phyloP scores from a whole-genome alignment of 257 asterid genomes.

The Scutellaria minor region DNA sequence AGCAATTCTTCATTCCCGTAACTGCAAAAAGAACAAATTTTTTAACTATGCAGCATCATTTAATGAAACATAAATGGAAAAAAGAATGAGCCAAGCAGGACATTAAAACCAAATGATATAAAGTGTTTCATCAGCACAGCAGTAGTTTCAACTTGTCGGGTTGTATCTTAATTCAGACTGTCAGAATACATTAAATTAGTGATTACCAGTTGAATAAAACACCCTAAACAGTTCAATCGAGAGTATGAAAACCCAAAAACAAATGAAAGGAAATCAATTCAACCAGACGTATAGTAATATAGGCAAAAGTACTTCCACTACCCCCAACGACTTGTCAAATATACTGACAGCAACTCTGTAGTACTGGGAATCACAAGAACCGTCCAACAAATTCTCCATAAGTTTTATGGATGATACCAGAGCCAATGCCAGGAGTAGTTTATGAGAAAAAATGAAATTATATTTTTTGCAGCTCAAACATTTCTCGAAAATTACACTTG shows the following conservation, averaged over 20 bases:
- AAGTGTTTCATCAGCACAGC: background rate
- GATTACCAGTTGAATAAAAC: background rate
- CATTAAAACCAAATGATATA: background rate
- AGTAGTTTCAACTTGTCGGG: background rate
- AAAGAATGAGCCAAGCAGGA: constrained; percentile 11
- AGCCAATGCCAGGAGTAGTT: background rate
- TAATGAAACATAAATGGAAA: background rate
- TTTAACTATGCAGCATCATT: background rate
- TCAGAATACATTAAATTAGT: background rate
- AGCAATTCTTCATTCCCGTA: constrained; percentile 80
- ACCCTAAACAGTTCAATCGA: background rate
- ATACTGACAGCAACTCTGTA: background rate
- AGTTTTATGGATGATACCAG: background rate
- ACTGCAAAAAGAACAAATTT: constrained; percentile 57
- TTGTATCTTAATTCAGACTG: background rate
- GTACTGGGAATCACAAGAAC: background rate
- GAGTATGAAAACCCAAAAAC: background rate
- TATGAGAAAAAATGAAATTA: background rate
- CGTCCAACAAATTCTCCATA: background rate
- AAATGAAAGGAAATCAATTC: background rate
- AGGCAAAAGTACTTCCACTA: background rate
- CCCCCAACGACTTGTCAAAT: background rate
- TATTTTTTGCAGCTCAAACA: constrained; percentile 12
- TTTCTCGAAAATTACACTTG: background rate
- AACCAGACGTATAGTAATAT: background rate